These are phyloP conservation scores for Suillus plorans DNA, from an alignment of 768 basidiomycete genomes.

Conservation along the genomic window DNA sequence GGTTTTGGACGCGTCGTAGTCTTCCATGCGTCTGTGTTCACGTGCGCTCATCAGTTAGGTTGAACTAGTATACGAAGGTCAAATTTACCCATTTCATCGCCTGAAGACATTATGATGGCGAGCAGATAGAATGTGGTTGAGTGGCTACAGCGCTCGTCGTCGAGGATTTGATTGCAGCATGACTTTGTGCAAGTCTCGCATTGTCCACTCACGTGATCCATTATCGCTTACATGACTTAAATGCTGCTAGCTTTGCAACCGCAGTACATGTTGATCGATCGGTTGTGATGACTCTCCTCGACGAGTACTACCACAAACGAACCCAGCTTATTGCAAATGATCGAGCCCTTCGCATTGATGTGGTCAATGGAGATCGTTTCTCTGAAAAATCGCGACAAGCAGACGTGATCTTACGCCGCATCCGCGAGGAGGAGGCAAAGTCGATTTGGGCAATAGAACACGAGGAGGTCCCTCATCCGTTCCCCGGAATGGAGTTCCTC, in stretches of 20 bases:
- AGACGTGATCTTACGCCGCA: constrained; percentile 52
- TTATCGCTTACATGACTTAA: constrained; percentile 13
- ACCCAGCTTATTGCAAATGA: constrained; percentile 38
- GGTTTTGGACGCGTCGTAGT: constrained; percentile 17
- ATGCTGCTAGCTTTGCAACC: background rate
- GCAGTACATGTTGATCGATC: background rate
- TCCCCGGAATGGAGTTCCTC: constrained; percentile 79
- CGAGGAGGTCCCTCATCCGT: constrained; percentile 56
- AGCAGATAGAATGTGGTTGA: background rate
- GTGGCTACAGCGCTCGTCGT: background rate
- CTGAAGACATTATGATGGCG: constrained; percentile 26
- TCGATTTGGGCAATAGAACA: constrained; percentile 61
- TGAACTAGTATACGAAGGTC: background rate
- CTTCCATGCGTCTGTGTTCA: constrained; percentile 4
- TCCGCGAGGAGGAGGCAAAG: constrained; percentile 54
- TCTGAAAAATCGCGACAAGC: constrained; percentile 39
- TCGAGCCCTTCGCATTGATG: constrained; percentile 51
- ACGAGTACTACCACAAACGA: constrained; percentile 26
- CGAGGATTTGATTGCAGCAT: background rate
- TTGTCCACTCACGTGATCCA: constrained; percentile 7
- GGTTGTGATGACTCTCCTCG: constrained; percentile 11
- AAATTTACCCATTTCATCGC: constrained; percentile 32
- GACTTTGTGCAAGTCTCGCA: background rate
- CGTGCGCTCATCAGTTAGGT: constrained; percentile 4
- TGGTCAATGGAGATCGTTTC: background rate